Evolutionary conservation across 805 yeast species (phyloP).

Genomic region (Debaryomyces prosopidis): DNA sequence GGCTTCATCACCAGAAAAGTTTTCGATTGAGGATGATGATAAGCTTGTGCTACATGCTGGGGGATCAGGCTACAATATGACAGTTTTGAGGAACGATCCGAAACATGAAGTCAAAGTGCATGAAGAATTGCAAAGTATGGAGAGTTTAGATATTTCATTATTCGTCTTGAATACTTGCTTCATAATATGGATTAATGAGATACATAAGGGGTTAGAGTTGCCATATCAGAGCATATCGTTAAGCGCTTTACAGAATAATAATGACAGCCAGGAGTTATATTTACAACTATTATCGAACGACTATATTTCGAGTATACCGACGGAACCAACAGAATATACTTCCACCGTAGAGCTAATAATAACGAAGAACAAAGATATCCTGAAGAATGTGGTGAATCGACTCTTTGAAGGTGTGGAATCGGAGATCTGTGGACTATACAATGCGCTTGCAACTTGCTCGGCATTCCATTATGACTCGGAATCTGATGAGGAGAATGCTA

Average conservation of each 20-base stretch:
- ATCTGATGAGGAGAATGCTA: constrained; percentile 20
- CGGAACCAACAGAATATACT: constrained; percentile 15
- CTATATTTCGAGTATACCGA: constrained; percentile 10
- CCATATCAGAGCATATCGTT: constrained; percentile 35
- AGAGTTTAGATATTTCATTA: constrained; percentile 18
- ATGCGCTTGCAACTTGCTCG: constrained; percentile 38
- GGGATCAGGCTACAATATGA: constrained; percentile 18
- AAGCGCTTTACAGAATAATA: constrained; percentile 29
- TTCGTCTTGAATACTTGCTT: constrained; percentile 36
- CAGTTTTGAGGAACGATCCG: constrained; percentile 16
- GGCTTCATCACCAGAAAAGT: constrained; percentile 40
- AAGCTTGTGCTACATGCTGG: constrained; percentile 44
- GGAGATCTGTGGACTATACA: constrained; percentile 22
- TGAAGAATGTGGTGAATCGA: constrained; percentile 4
- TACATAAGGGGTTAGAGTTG: constrained; percentile 28
- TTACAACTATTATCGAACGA: constrained; percentile 31
- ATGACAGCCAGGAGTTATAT: constrained; percentile 19
- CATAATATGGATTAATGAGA: constrained; percentile 27
- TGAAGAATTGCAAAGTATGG: constrained; percentile 8
- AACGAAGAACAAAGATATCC: neutral
- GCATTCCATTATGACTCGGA: constrained; percentile 35
- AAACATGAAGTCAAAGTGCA: constrained; percentile 10
- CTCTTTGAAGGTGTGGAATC: constrained; percentile 10
- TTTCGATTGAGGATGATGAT: constrained; percentile 35
- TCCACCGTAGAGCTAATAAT: constrained; percentile 9